Evolutionary conservation across 2,329 filamentous ascomycete species (phyloP), one percentile per base, ranked within the genome.

Genomic region (Dactylonectria macrodidyma): DNA sequence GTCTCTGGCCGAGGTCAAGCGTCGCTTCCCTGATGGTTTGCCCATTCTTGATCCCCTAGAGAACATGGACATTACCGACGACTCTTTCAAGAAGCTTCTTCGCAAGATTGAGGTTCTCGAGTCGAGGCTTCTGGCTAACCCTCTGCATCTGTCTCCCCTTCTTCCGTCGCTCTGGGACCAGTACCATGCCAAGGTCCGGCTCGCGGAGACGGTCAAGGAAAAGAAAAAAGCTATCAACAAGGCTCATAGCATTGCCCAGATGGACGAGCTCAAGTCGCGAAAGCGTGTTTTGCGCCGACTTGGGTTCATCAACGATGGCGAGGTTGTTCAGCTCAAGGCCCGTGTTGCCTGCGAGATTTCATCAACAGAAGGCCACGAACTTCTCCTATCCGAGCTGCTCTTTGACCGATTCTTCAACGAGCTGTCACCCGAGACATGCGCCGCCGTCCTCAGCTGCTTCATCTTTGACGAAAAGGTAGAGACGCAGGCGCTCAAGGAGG

Each of bases 391-490:
- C 12, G 96, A 99, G 81, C 87, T 99, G 33, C 88, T 99, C 1
- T 98, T 99, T 82, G 97, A 98, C 81, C 90, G 95, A 46, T 98
- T 98, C 87, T 99, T 99, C 88, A 99, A 98, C 79, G 95, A 98
- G 78, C 85, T 98, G 50, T 91, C 91, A 0, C 95, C 96, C 0
- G 95, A 98, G 80, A 89, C 95, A 72, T 93, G 92, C 75, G 96
- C 96, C 1, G 89, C 95, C 0, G 90, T 95, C 6, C 87, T 99
- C 66, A 97, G 94, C 75, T 95, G 94, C 78, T 98, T 99, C 83
- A 96, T 99, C 72, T 98, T 98, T 74, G 97, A 99, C 78, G 96
- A 99, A 83, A 97, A 97, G 86, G 91, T 93, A 55, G 93, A 95
- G 75, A 91, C 95, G 12, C 85, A 90, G 3, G 88, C 90, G 14